These are phyloP conservation scores for Pharus latifolius DNA, from an alignment of 176 grass and related monocot species.

Conservation along the genomic window DNA sequence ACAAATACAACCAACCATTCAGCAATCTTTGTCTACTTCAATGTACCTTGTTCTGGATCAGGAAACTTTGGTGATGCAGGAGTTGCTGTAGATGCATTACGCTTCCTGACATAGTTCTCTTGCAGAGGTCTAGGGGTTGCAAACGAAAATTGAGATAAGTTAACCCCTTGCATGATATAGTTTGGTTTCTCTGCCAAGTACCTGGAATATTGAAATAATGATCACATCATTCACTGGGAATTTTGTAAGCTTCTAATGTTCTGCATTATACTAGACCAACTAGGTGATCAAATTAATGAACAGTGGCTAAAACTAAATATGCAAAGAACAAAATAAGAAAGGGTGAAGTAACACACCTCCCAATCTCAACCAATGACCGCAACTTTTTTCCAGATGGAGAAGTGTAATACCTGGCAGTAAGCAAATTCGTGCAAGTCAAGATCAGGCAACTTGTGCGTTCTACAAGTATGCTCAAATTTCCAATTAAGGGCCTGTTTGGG, in stretches of 20 bases:
- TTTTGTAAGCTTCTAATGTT: background rate
- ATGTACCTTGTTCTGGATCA: constrained; percentile 35
- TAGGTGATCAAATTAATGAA: background rate
- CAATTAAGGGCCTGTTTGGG: too few relatives aligned
- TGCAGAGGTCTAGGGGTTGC: constrained; percentile 35
- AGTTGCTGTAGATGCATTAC: constrained; percentile 7
- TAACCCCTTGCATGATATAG: constrained; percentile 34
- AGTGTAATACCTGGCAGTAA: constrained; percentile 52
- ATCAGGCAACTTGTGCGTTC: background rate
- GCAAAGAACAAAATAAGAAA: background rate
- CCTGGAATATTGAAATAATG: constrained; percentile 23
- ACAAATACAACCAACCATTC: background rate
- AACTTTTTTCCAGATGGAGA: constrained; percentile 48
- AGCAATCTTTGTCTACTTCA: background rate
- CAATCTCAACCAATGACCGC: constrained; percentile 51
- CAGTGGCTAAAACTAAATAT: background rate
- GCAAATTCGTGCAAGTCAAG: background rate
- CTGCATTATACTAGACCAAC: background rate
- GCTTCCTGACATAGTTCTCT: constrained; percentile 28
- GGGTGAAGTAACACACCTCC: constrained; percentile 25
- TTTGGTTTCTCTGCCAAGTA: constrained; percentile 50
- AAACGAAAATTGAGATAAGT: constrained; percentile 51
- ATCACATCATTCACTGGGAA: background rate
- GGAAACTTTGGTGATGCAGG: constrained; percentile 1
- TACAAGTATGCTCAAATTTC: too few relatives aligned